Evolutionary conservation across 805 yeast species (phyloP), one percentile per base, ranked within the genome.

Genomic region (Kuraishia floccosa): DNA sequence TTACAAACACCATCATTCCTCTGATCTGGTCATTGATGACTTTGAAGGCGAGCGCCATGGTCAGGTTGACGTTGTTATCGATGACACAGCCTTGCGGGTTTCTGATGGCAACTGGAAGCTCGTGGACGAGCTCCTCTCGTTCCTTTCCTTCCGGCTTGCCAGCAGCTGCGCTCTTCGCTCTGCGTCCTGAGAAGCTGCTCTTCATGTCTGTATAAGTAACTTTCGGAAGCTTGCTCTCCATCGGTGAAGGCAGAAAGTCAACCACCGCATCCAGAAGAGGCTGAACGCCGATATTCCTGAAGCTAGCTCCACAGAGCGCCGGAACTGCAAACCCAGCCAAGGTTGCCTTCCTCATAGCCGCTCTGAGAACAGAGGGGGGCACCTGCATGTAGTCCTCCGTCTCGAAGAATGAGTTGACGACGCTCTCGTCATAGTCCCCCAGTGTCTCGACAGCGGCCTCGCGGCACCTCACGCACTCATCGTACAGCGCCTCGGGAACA

Each of bases 281-380:
- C 49, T 91, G 97, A 3, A 91, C 94, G 17, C 98, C 98, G 28
- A 89, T 81, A 50, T 89, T 89, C 41, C 66, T 70, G 55, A 89
- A 91, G 33, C 95, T 81, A 2, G 96, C 82, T 9, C 98, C 98
- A 53, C 96, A 86, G 23, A 87, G 55, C 0, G 91, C 82, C 0
- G 98, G 96, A 0, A 78, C 68, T 1, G 83, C 63, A 24, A 57
- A 52, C 29, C 68, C 65, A 1, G 51, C 49, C 5, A 84, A 39
- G 0, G 95, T 82, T 3, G 81, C 74, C 16, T 55, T 58, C 31
- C 82, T 60, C 6, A 91, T 63, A 0, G 94, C 78, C 11, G 47
- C 42, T 26, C 65, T 68, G n/a, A 91, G 54, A 1, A 69, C 44
- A 0, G 42, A 41, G 0, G 72, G 39, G 0, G 89, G 70, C 1